Base-by-base conservation (phyloP, 2,329 filamentous ascomycete genomes). In the Chaetomium strumarium region DNA sequence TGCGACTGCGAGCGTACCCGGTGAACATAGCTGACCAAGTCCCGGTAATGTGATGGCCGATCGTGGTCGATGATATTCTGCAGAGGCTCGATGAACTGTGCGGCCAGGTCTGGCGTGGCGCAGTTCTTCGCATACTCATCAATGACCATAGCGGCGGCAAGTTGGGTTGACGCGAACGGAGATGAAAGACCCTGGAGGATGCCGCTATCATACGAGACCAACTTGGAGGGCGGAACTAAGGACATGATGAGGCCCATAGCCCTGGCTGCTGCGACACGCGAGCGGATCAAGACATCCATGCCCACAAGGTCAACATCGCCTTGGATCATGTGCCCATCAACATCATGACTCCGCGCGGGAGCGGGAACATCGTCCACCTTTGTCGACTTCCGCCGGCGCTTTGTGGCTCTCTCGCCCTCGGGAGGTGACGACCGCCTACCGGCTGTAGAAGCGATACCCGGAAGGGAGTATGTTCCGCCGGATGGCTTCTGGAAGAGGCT, bases 321-420 rank as follows among this genome's bases (percentile, higher is more conserved):
- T 66, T 92, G 88, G 75, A 99, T 90, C 86, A 99, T 96, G 61
- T 95, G 91, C 10, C 91, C 93, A 67, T 99, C 93, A 16, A 99
- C 90, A 67, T 99, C 96, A 69, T 99, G 93, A 1, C 86, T 81
- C n/a, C 86, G 74, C n/a, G 74, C 79, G 4, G 79, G 71, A 1
- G 80, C 72, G 1, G 79, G 73, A 9, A 78, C 70, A 29, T 91
- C 86, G 50, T 93, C 88, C 17, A 80, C 72, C 73, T 95, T 95
- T n/a, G 88, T 84, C 0, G 88, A 88, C 68, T 90, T 95, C 55
- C 90, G 84, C 33, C 90, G 81, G 58, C 89, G 84, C 70, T 93
- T 89, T 2, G 84, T 75, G 13, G 83, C 77, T 55, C 87, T 79
- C 54, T 88, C 81, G 5, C 72, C 73, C 51, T 82, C 75, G 0